Evolutionary conservation across 306 rosid species (phyloP), one percentile per base, ranked within the genome.

Genomic region (Vigna trinervia): DNA sequence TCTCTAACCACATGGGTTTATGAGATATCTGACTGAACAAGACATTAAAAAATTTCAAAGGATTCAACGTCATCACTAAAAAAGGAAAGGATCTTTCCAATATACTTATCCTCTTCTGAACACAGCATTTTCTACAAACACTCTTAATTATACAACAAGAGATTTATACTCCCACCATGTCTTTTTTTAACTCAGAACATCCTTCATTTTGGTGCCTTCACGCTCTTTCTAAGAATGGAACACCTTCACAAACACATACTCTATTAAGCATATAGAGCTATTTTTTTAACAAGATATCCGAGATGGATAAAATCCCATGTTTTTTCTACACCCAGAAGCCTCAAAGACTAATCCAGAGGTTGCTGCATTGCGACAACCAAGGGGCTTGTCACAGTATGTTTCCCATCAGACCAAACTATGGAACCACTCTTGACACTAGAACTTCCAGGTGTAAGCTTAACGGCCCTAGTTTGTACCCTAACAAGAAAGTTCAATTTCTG

Each of bases 361-460:
- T 91, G 94, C 80, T 91, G 98, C 97, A 91, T 89, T 20, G 97
- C 90, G 79, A 91, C 98, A 74, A 94, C 88, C 76, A 92, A 43
- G 36, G 98, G 96, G 73, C 93, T 93, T 4, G 98, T 88, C 80
- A 91, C 98, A 46, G 28, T 75, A 78, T 88, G 98, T 75, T 89
- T 91, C 26, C 96, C 96, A 85, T 93, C 98, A 7, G 87, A 85
- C 98, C 97, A 93, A 75, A 87, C 73, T 50, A 93, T 39, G 9
- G 93, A 84, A 34, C 98, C 98, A 80, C 89, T 87, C 67, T 75
- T 79, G 74, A 88, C 79, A 43, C 65, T 77, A 2, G 96, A 87
- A 82, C 90, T 85, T 23, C 98, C 98, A 5, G 97, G 83, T 9
- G 98, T 83, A 45, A 91, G 93, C 86, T 87, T 89, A 34, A 82